Base-by-base conservation (phyloP, 176 grass and related monocot genomes). In the Phoenix dactylifera region DNA sequence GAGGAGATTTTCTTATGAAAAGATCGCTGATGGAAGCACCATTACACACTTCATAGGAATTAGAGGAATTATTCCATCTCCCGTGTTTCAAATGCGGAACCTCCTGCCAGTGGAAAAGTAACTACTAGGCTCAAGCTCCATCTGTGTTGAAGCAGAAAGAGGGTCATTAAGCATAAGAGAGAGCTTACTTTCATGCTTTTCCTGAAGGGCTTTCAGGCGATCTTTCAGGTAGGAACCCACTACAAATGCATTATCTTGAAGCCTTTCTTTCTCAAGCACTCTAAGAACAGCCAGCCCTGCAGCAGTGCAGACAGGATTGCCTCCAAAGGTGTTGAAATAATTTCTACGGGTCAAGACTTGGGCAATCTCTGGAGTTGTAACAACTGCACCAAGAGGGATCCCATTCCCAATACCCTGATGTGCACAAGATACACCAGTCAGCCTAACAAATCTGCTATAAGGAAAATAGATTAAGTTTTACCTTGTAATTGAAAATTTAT, bases 251-350 rank as follows among this genome's bases (percentile, higher is more conserved):
- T 97, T 97, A 58, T 88, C 75, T 65, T 97, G 92, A 30, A 97
- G 88, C 30, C 49, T 88, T 70, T 91, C 87, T 59, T 69, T 80
- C 73, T 97, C 84, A 9, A 97, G 66, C 54, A 91, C 87, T 64
- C 60, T 69, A 68, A 97, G 84, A n/a, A 91, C 93, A 30, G 93
- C 93, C 55, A 83, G 81, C 20, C 87, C 87, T 19, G 64, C 93
- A 0, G 93, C 87, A 0, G 84, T 92, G 79, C 87, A 97, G 4
- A 85, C 4, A 0, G 93, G 93, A 69, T 92, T 97, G 14, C 93
- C 93, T 6, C 93, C 93, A 30, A 97, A 97, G 22, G 93, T 97
- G 70, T 97, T 97, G 70, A 91, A 97, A 77, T 97, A 92, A 71
- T 56, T 85, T 3, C 87, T 74, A n/a, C 72, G 67, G 6, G 81